phyloP scores from a whole-genome alignment of 2,329 filamentous ascomycete genomes.

The Monilinia laxa region DNA sequence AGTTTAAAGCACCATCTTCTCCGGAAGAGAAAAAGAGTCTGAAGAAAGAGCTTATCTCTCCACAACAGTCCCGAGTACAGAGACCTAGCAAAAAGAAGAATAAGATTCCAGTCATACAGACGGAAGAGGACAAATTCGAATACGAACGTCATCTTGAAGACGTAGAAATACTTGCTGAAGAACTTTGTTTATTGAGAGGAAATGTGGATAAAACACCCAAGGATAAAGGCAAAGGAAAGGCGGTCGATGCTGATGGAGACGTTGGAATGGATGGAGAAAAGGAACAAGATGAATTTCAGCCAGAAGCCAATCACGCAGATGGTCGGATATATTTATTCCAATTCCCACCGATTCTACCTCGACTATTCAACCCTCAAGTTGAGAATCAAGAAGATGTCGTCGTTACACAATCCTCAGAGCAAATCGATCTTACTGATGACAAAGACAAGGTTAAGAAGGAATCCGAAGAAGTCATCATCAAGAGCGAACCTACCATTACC shows the following conservation, averaged over 20 bases:
- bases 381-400: slow-evolving; percentile 45
- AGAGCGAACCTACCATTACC: slow-evolving; percentile 18
- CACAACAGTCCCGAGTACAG: not conserved
- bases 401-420: slow-evolving; percentile 26
- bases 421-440: slow-evolving; percentile 32
- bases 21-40: slow-evolving; percentile 19
- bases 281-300: slow-evolving; percentile 27
- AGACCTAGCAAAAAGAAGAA: slow-evolving; percentile 11
- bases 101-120: slow-evolving; percentile 48
- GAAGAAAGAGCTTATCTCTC: slow-evolving; percentile 15
- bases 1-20: slow-evolving; percentile 16
- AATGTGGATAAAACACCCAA: slow-evolving; percentile 39
- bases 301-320: slow-evolving; percentile 41
- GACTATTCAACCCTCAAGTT: slow-evolving; percentile 43
- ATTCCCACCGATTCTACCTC: slow-evolving; percentile 61
- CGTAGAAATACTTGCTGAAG: slow-evolving; percentile 47
- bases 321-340: slow-evolving; percentile 64
- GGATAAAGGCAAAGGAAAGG: slow-evolving; percentile 33
- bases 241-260: slow-evolving; percentile 47
- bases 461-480: slow-evolving; percentile 29
- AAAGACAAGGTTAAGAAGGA: slow-evolving; percentile 31
- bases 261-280: slow-evolving; percentile 32
- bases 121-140: slow-evolving; percentile 52
- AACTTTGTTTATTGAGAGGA: slow-evolving; percentile 40
- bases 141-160: slow-evolving; percentile 50